Conservation (phyloP, 306 rosid species). For the peach (Prunus persica) region Prunus_persica_NCBIv2 NC_034011.1:1833001-1833500, state of each 20-base stretch:
- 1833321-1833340: slow-evolving; percentile 3
- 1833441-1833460: not conserved
- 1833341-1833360: not conserved
- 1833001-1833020: too few species aligned
- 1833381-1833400: not conserved
- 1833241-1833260: not conserved
- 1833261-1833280: not conserved
- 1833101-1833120: too few species aligned
- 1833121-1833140: not conserved
- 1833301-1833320: not conserved
- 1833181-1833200: not conserved
- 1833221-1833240: not conserved
- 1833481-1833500: slow-evolving; percentile 40
- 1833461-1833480: slow-evolving; percentile 20
- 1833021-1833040: not conserved
- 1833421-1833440: slow-evolving; percentile 23
- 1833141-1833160: not conserved
- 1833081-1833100: not conserved
- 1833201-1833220: slow-evolving; percentile 9
- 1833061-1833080: not conserved
- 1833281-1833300: not conserved
- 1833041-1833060: not conserved
- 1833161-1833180: not conserved
- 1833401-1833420: slow-evolving; percentile 21
- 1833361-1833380: slow-evolving; percentile 4